Percentiles rank a stretch among this genome's conserved stretches.
phyloP scores from a whole-genome alignment of 2,329 filamentous ascomycete genomes.

The Phoma sp. region DNA sequence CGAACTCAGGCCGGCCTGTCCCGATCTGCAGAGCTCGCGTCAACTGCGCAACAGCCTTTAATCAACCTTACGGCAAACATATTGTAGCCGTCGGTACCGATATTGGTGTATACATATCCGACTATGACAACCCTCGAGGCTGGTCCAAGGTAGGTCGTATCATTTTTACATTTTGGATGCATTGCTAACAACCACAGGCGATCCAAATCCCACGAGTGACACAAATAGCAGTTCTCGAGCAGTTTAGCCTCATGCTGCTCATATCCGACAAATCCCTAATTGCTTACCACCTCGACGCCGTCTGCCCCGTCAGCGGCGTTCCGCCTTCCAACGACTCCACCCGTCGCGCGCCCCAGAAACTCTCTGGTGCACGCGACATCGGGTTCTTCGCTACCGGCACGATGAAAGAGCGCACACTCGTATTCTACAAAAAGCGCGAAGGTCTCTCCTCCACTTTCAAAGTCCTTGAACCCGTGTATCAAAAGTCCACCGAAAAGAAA shows the following conservation, averaged over 20 bases:
- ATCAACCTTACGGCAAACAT: slow-evolving; percentile 77
- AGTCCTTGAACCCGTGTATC: slow-evolving; percentile 93
- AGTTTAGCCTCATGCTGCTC: slow-evolving; percentile 90
- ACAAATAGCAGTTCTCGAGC: slow-evolving; percentile 92
- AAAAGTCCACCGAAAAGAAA: slow-evolving; percentile 87
- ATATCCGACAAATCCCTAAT: slow-evolving; percentile 91
- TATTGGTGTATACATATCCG: slow-evolving; percentile 89
- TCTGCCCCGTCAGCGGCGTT: slow-evolving; percentile 65
- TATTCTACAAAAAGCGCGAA: slow-evolving; percentile 98
- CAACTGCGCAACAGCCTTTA: slow-evolving; percentile 92
- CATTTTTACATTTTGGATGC: not conserved
- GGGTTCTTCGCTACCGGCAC: slow-evolving; percentile 94
- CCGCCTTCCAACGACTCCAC: slow-evolving; percentile 74
- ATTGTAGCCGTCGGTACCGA: slow-evolving; percentile 96
- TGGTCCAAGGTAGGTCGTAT: slow-evolving; percentile 78
- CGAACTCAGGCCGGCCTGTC: slow-evolving; percentile 69
- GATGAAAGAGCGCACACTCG: slow-evolving; percentile 94
- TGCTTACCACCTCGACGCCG: slow-evolving; percentile 89
- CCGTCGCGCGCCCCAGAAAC: slow-evolving; percentile 86
- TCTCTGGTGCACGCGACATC: slow-evolving; percentile 87
- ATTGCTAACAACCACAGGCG: slow-evolving; percentile 62
- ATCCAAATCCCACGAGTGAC: slow-evolving; percentile 81
- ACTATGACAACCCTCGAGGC: slow-evolving; percentile 85
- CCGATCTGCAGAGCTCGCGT: slow-evolving; percentile 86
- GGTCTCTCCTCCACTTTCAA: slow-evolving; percentile 93